Base-by-base conservation (phyloP, 768 basidiomycete species). In the Mycena indigotica region DNA sequence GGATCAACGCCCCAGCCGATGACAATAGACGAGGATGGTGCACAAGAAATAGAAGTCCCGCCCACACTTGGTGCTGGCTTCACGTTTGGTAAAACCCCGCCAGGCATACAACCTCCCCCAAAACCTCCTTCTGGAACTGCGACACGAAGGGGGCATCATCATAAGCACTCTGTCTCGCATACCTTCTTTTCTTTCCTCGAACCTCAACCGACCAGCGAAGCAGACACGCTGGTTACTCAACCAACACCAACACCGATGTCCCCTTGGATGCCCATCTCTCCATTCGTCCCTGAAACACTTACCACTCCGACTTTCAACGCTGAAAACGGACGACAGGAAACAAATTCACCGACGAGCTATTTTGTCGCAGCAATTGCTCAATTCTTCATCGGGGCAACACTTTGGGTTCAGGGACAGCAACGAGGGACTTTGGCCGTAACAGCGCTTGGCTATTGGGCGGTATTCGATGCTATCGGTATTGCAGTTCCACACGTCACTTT, bases 181-280 rank as follows among this genome's bases (percentile, higher is more conserved):
- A 93, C 92, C 66, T 95, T 97, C 73, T 96, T 96, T 73, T 94
- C 93, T 0, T 97, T 97, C 69, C 86, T 98, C 40, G 93, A 95
- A 64, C 93, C 93, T 1, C 86, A 85, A 25, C 64, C 63, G 48
- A 66, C 51, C 41, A 53, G 51, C 40, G 54, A 21, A 16, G 19
- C 32, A 52, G 71, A 72, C n/a, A 75, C 80, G 26, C 66, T 86
- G 21, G 82, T 83, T 53, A 83, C 84, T 0, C 75, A 80, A 58
- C 85, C 86, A 0, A 83, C 86, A 2, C 84, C 83, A 0, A 78
- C 73, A 2, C 88, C 87, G 0, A 64, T 83, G 28, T 89, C 88
- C 5, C 84, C 86, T 1, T 90, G 89, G 89, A 74, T 73, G n/a
- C 78, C 86, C 2, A 79, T 80, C 2, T 82, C 86, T 0, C 75